Evolutionary conservation across 805 yeast genomes (phyloP).

Genomic region (Nematodospora valgi): DNA sequence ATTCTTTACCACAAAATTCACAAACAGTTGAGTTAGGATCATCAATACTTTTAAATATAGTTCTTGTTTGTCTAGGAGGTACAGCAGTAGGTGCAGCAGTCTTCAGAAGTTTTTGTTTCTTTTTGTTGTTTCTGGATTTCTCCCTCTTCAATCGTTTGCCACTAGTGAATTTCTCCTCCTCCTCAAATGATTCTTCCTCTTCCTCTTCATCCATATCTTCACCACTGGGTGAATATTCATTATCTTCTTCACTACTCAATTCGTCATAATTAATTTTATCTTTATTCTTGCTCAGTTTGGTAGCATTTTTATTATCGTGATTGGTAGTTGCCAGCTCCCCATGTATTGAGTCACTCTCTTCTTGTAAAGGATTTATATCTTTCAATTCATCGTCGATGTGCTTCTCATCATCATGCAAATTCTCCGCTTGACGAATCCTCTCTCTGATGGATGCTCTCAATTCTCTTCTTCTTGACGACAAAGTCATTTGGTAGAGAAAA

Average conservation of each 20-base stretch:
- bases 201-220: not conserved
- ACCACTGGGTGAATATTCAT: conserved; percentile 5
- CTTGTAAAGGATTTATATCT: no score
- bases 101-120: not conserved
- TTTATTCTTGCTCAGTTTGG: conserved; percentile 3
- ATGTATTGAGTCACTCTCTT: not conserved
- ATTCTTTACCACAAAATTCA: conserved; percentile 10
- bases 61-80: conserved; percentile 7
- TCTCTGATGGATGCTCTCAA: conserved; percentile 6
- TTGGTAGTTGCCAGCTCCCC: no score
- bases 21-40: conserved; percentile 8
- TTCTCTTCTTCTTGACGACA: conserved; percentile 7
- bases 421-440: conserved; percentile 5
- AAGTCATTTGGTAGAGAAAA: conserved; percentile 6
- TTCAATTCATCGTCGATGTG: conserved; percentile 2
- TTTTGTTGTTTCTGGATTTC: not conserved
- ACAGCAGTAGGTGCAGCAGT: not conserved
- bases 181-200: not conserved
- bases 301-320: conserved; percentile 4
- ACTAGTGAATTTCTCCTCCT: not conserved
- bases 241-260: conserved; percentile 4
- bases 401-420: conserved; percentile 4
- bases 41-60: conserved; percentile 6
- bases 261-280: conserved; percentile 4
- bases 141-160: not conserved